These are phyloP conservation scores for Rhizopogon roseolus DNA, from an alignment of 768 basidiomycete genomes.

Conservation along the genomic window DNA sequence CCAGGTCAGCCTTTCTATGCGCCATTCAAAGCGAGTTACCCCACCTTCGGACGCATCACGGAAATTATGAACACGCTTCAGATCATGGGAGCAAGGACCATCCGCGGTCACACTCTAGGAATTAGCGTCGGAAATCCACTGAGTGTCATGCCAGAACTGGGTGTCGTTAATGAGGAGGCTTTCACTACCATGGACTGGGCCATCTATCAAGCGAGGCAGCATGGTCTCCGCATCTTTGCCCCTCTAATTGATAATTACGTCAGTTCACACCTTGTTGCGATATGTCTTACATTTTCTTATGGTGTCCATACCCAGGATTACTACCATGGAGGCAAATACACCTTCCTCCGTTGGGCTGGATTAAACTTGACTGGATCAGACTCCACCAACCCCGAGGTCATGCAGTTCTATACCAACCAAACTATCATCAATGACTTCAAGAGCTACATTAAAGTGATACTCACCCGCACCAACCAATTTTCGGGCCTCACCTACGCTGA, in stretches of 20 bases:
- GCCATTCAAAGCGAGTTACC: slow-evolving; percentile 5
- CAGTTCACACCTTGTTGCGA: neutral
- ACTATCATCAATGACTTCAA: slow-evolving; percentile 42
- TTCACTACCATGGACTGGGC: slow-evolving; percentile 26
- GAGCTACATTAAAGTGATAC: slow-evolving; percentile 36
- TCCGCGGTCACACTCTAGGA: slow-evolving; percentile 26
- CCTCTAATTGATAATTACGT: slow-evolving; percentile 17
- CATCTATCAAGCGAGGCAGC: slow-evolving; percentile 10
- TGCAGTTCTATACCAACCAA: slow-evolving; percentile 42
- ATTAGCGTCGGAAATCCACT: slow-evolving; percentile 23
- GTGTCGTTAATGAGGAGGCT: slow-evolving; percentile 19
- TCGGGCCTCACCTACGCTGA: slow-evolving; percentile 6
- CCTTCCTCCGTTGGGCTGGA: slow-evolving; percentile 21
- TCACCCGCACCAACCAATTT: slow-evolving; percentile 17
- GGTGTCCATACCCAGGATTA: slow-evolving; percentile 8
- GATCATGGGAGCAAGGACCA: slow-evolving; percentile 17
- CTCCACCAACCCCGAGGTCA: slow-evolving; percentile 18
- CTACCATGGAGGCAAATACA: slow-evolving; percentile 26
- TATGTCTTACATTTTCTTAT: neutral
- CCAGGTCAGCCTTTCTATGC: slow-evolving; percentile 1
- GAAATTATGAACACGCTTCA: slow-evolving; percentile 5
- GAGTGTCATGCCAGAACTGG: slow-evolving; percentile 22
- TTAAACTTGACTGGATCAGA: slow-evolving; percentile 17
- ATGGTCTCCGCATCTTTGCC: slow-evolving; percentile 9
- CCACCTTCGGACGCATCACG: slow-evolving; percentile 5